Evolutionary conservation across 306 rosid species (phyloP).

Genomic region (Lablab purpureus): DNA sequence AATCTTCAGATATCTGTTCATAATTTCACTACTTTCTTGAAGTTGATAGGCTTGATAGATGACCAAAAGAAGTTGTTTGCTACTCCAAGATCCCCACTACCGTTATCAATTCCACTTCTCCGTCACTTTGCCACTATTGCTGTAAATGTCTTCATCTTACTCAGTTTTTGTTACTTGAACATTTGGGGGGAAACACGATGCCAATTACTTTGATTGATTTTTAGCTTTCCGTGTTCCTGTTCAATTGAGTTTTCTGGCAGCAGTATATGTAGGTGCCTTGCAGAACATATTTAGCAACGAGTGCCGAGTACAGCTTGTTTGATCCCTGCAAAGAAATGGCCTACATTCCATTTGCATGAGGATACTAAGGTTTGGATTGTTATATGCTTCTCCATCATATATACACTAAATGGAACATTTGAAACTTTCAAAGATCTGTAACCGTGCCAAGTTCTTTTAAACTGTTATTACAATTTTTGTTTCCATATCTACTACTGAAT

Average conservation of each 20-base stretch:
- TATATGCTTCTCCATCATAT: constrained; percentile 21
- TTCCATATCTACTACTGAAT: not conserved
- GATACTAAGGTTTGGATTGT: constrained; percentile 84
- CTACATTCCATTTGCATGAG: constrained; percentile 94
- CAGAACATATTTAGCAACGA: constrained; percentile 99
- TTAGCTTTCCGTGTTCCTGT: too few species aligned
- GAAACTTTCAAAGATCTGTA: not conserved
- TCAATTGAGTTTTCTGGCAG: too few species aligned
- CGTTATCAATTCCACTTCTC: too few species aligned
- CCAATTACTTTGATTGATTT: too few species aligned
- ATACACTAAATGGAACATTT: not conserved
- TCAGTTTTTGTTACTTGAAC: too few species aligned
- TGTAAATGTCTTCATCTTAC: too few species aligned
- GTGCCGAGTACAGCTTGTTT: constrained; percentile 98
- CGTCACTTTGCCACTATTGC: too few species aligned
- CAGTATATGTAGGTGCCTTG: constrained; percentile 97
- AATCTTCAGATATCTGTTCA: constrained; percentile 46
- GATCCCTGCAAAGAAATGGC: constrained; percentile 99
- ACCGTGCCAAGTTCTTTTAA: not conserved
- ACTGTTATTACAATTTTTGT: not conserved
- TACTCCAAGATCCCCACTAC: too few species aligned
- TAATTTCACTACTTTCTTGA: too few species aligned
- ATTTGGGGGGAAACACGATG: too few species aligned
- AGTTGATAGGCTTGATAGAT: too few species aligned
- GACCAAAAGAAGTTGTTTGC: too few species aligned